Evolutionary conservation across 805 yeast species (phyloP), one percentile per base, ranked within the genome.

Genomic region (Scheffersomyces ergatensis): DNA sequence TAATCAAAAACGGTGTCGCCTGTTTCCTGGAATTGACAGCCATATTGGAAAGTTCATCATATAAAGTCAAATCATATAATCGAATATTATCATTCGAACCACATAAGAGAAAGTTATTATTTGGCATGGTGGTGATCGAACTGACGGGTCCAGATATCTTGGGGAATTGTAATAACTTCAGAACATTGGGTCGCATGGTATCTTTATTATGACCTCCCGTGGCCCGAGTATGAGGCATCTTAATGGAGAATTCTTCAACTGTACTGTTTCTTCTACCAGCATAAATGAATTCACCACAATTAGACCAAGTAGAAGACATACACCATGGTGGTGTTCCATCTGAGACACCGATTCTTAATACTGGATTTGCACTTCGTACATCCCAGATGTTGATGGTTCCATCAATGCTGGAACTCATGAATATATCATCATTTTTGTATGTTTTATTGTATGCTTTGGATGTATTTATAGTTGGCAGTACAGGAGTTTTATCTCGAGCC

Each of bases 71-170:
- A 55, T 93, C 95, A 63, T 89, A 93, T 21, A 93, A 65, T 52
- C 99, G 73, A 27, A 93, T 82, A 55, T 93, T 93, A 57, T 93
- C 99, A 49, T 76, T 77, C 2, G 96, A 90, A 0, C 95, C 98
- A 60, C 96, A 89, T 13, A 93, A 65, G 8, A 93, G 51, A 55
- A 86, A 92, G 46, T 82, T 74, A 37, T 78, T 80, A 54, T 89
- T 89, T 2, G 96, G 96, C 77, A 92, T 70, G 3, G 95, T 74
- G 25, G 80, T 67, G 1, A 92, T 80, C 13, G 86, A 80, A 16
- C 93, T 81, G 2, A 93, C 96, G 0, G 97, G 89, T 0, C 99
- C 99, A 1, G 95, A 85, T 3, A 88, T 86, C 33, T 78, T 69
- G 0, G 99, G 98, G 60, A 93, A 83, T 54, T 77, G 81, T 36